Conservation (phyloP, 192 early-diverging fungal genomes). For the Coemansia sp. region DNA sequence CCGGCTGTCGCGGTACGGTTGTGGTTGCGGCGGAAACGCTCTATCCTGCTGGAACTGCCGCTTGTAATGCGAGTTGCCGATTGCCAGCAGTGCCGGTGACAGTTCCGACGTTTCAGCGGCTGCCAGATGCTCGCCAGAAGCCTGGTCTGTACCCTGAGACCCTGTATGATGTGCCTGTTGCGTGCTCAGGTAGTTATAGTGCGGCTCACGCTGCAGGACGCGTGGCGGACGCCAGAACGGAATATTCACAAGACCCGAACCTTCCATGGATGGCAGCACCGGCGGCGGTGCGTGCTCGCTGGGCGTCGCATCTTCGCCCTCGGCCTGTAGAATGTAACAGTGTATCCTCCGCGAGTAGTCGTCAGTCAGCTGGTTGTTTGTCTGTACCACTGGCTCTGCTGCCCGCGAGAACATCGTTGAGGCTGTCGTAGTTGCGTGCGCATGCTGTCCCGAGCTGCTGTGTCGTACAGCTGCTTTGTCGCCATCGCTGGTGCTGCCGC, state of each 20-base stretch:
- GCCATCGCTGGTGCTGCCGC: neutral
- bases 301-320: slow-evolving; percentile 8
- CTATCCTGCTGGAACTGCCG: slow-evolving; percentile 18
- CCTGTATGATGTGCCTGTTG: neutral
- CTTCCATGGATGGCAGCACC: slow-evolving; percentile 21
- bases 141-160: neutral
- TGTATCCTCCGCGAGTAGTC: slow-evolving; percentile 39
- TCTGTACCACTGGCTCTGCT: slow-evolving; percentile 27
- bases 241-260: slow-evolving; percentile 15
- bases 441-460: neutral
- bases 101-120: slow-evolving; percentile 10
- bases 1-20: neutral
- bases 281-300: slow-evolving; percentile 32
- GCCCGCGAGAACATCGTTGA: slow-evolving; percentile 14
- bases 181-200: slow-evolving; percentile 33
- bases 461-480: slow-evolving; percentile 1
- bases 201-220: slow-evolving; percentile 49
- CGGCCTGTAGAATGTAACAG: slow-evolving; percentile 41
- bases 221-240: slow-evolving; percentile 56
- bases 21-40: neutral
- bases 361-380: slow-evolving; percentile 26
- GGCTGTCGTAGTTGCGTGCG: slow-evolving; percentile 11
- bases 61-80: slow-evolving; percentile 39
- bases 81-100: slow-evolving; percentile 37
- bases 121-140: neutral